These are phyloP conservation scores for Phytophthora citrophthora DNA, from an alignment of 352 stramenopile species.

Conservation along the genomic window DNA sequence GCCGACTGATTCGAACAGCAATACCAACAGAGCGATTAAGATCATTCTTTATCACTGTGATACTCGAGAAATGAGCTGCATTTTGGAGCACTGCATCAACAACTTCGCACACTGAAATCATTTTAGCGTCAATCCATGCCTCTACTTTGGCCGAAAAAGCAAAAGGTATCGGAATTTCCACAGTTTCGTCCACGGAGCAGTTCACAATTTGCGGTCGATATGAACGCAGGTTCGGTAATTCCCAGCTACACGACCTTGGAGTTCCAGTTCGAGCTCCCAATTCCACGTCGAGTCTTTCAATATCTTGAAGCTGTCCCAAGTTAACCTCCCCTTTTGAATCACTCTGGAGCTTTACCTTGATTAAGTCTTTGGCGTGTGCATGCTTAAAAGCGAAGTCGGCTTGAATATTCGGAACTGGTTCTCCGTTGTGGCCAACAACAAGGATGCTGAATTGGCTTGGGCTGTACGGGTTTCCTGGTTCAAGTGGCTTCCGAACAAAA, in stretches of 20 bases:
- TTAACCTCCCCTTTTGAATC: constrained; percentile 47
- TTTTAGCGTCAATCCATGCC: constrained; percentile 32
- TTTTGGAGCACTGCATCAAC: constrained; percentile 38
- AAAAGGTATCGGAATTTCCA: constrained; percentile 44
- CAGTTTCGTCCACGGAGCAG: constrained; percentile 34
- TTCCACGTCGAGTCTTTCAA: constrained; percentile 23
- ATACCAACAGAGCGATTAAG: constrained; percentile 24
- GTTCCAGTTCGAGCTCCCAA: constrained; percentile 6
- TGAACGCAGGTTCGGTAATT: constrained; percentile 51
- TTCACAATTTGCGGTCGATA: constrained; percentile 41
- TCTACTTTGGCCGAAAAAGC: constrained; percentile 35
- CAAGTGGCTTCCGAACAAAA: constrained; percentile 35
- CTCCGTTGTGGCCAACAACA: constrained; percentile 60
- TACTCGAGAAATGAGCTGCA: constrained; percentile 4
- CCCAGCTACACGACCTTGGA: constrained; percentile 37
- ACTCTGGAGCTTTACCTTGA: constrained; percentile 31
- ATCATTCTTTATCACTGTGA: constrained; percentile 34
- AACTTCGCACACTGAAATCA: constrained; percentile 39
- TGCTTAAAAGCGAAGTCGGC: constrained; percentile 36
- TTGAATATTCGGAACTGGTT: constrained; percentile 39
- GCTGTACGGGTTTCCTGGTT: constrained; percentile 14
- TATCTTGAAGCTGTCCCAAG: constrained; percentile 37
- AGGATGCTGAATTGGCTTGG: constrained; percentile 41
- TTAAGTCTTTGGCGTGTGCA: constrained; percentile 23
- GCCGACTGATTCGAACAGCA: constrained; percentile 23